These are phyloP conservation scores for Fusarium zealandicum DNA, from an alignment of 2,329 filamentous ascomycete genomes.

Conservation along the genomic window DNA sequence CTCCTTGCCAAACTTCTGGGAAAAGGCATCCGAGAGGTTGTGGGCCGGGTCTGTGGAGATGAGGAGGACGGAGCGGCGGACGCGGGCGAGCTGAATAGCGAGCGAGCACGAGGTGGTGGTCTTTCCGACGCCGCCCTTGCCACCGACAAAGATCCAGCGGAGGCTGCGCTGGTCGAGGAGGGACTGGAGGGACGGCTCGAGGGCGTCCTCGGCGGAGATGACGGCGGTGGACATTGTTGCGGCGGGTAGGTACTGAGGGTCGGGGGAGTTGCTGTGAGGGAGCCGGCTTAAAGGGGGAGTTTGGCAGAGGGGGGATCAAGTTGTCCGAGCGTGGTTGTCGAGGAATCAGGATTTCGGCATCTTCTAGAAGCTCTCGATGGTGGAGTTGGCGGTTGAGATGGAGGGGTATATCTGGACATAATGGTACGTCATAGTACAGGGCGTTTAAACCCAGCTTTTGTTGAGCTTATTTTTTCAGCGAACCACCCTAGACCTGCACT, in stretches of 20 bases:
- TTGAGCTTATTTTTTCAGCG: slow-evolving; percentile 17
- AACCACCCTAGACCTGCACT: slow-evolving; percentile 12
- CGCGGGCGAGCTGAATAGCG: slow-evolving; percentile 94
- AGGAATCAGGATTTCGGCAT: slow-evolving; percentile 32
- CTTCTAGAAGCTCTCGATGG: slow-evolving; percentile 40
- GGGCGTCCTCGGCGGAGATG: slow-evolving; percentile 67
- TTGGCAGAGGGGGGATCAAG: neutral
- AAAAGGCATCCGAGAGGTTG: slow-evolving; percentile 97
- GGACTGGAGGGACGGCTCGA: slow-evolving; percentile 92
- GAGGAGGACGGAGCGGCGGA: slow-evolving; percentile 92
- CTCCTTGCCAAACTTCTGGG: slow-evolving; percentile 99
- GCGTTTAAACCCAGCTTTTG: neutral
- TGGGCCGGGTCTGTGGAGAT: slow-evolving; percentile 99
- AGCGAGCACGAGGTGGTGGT: slow-evolving; percentile 99
- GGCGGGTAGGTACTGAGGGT: neutral
- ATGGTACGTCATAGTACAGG: neutral
- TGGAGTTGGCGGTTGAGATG: slow-evolving; percentile 28
- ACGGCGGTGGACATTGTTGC: slow-evolving; percentile 51
- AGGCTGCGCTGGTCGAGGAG: slow-evolving; percentile 95
- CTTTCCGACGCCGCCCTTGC: slow-evolving; percentile 98
- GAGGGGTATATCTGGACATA: slow-evolving; percentile 32
- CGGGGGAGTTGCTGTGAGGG: neutral
- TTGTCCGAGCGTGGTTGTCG: slow-evolving; percentile 5
- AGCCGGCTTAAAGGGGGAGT: neutral
- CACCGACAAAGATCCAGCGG: slow-evolving; percentile 98